phyloP scores from a whole-genome alignment of 2,329 filamentous ascomycete species.

The Epichloe amarillans region DNA sequence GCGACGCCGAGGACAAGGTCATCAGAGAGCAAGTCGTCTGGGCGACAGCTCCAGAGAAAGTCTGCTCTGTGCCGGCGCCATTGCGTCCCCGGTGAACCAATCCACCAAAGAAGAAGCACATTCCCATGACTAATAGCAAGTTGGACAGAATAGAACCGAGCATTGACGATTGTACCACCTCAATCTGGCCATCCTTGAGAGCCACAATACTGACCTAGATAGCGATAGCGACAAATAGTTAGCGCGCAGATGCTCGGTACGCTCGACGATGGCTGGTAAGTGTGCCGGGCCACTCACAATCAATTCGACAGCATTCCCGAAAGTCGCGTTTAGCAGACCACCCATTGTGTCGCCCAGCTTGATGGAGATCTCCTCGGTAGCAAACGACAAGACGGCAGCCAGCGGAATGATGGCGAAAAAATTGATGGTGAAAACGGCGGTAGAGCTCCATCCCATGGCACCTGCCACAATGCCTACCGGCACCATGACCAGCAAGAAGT shows the following conservation, averaged over 20 bases:
- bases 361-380: constrained; percentile 62
- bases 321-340: constrained; percentile 62
- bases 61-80: constrained; percentile 51
- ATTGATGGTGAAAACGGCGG: constrained; percentile 61
- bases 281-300: constrained; percentile 40
- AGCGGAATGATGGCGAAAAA: constrained; percentile 75
- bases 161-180: constrained; percentile 97
- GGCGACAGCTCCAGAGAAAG: constrained; percentile 62
- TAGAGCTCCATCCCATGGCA: constrained; percentile 46
- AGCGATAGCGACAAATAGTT: background rate
- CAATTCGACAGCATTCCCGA: constrained; percentile 68
- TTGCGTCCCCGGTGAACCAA: constrained; percentile 44
- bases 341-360: constrained; percentile 63
- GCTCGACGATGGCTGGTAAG: too few relatives aligned
- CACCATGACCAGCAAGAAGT: constrained; percentile 60
- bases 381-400: constrained; percentile 60
- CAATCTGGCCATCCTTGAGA: constrained; percentile 70
- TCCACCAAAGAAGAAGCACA: constrained; percentile 68
- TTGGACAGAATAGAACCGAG: constrained; percentile 92
- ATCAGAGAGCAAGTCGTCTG: constrained; percentile 66
- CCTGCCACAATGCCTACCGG: constrained; percentile 60
- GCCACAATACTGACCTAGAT: constrained; percentile 80
- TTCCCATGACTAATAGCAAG: constrained; percentile 72
- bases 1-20: constrained; percentile 61
- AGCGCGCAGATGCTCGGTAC: background rate